Conservation (phyloP, 441 rosid genomes). For the Biscutella laevigata region DNA sequence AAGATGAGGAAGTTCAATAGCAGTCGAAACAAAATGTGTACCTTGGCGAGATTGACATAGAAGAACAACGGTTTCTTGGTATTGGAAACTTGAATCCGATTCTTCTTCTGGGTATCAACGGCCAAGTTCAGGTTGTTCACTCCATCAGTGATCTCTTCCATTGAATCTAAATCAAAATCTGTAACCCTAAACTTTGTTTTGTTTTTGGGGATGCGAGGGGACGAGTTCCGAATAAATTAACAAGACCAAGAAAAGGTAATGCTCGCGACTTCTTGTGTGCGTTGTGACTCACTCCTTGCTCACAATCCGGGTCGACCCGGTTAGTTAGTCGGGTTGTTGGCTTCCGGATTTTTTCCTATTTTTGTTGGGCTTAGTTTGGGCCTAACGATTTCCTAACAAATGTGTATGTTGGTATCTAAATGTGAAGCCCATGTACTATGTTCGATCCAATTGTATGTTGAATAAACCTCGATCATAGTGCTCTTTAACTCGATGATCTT, state of each 20-base stretch:
- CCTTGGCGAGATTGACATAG: slow-evolving; percentile 95
- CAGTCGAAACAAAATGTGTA: neutral
- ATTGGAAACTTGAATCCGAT: slow-evolving; percentile 86
- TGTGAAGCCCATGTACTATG: too few species aligned
- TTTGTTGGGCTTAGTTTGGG: too few species aligned
- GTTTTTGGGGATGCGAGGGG: neutral
- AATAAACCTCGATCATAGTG: too few species aligned
- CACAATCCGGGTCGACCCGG: slow-evolving; percentile 14
- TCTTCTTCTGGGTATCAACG: slow-evolving; percentile 47
- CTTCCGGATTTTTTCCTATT: neutral
- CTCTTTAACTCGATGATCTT: too few species aligned
- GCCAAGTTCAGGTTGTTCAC: slow-evolving; percentile 46
- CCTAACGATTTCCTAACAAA: too few species aligned
- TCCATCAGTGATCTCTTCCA: slow-evolving; percentile 74
- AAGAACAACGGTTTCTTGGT: slow-evolving; percentile 86
- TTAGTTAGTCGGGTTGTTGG: neutral
- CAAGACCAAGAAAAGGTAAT: too few species aligned
- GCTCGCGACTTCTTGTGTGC: too few species aligned
- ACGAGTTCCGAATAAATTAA: neutral
- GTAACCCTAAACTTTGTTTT: slow-evolving; percentile 18
- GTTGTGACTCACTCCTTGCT: neutral
- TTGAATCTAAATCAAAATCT: slow-evolving; percentile 16
- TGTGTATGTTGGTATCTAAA: too few species aligned
- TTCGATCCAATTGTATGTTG: too few species aligned
- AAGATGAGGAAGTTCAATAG: neutral